Percentiles rank a stretch among this genome's conserved stretches.
Conservation (phyloP, 192 early-diverging fungal genomes). For the Gonapodya prolifera region DNA sequence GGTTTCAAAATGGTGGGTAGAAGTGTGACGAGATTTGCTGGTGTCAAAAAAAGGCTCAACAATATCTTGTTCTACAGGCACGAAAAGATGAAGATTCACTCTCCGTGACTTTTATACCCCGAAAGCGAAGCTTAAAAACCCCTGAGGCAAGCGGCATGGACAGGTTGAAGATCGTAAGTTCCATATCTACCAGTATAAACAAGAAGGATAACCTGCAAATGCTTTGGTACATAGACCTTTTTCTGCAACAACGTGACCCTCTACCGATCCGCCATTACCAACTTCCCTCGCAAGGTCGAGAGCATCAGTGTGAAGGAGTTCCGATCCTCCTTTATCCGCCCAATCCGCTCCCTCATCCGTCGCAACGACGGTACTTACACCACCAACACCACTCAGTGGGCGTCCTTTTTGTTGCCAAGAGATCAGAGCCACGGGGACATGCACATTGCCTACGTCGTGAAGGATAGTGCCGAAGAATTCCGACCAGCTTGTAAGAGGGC, state of each 20-base stretch:
- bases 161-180: background rate
- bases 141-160: background rate
- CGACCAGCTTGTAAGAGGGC: background rate
- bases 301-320: background rate
- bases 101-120: background rate
- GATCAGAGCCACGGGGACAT: background rate
- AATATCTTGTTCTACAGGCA: background rate
- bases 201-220: background rate
- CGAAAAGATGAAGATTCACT: background rate
- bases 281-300: background rate
- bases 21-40: background rate
- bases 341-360: background rate
- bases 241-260: background rate
- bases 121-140: background rate
- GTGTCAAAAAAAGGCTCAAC: too few species aligned
- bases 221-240: background rate
- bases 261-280: background rate
- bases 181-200: background rate
- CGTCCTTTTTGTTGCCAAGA: background rate
- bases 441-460: background rate
- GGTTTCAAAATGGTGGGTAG: background rate
- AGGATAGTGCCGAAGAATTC: background rate
- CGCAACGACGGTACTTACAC: background rate
- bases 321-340: background rate
- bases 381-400: background rate